Base-by-base conservation (phyloP, 176 grass and related monocot species). In the Zoysia japonica region DNA sequence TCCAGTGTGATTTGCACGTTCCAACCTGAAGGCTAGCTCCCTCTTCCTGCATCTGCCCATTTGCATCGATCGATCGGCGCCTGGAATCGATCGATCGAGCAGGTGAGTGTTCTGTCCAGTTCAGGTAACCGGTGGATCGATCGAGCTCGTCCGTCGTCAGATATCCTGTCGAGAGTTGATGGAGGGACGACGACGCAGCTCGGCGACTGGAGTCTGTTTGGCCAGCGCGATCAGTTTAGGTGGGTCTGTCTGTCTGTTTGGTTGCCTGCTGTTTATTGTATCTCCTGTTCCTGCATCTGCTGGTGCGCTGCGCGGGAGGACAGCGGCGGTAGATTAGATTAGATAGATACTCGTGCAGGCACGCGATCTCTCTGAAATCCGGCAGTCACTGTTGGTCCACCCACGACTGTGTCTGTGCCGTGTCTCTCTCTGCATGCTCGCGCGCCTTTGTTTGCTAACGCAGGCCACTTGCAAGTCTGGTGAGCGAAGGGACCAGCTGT, bases 381-480 rank as follows among this genome's bases (percentile, higher is more conserved):
- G 28, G 28, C 14, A 20, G 12, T 9, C 51, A 61, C 35, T 74
- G 62, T 51, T 88, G 76, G 70, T 79, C 80, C 76, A 14, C 49
- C 63, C n/a, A 13, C n/a, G 17, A 60, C 73, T 77, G 43, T 67
- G 62, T 28, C 28, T 28, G 28, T 28, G 28, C 28, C 80, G 14
- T 82, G 63, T 67, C 76, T 41, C 28, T 28, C 28, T 28, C 54
- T 57, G 56, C 65, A 70, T 47, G 68, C 28, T 50, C 48, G 65
- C 28, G 28, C 28, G 28, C 65, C 28, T 20, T 71, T 53, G 75
- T 62, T 78, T 74, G 28, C 28, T 28, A 14, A 41, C 17, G 46
- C 45, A 60, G 59, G 61, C 68, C 42, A 62, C 39, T 63, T 72
- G 68, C 71, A 39, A 38, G 67, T 38, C 78, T 54, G 47, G 2